Conservation (phyloP, 192 early-diverging fungal genomes). For the Coemansia pectinata region DNA sequence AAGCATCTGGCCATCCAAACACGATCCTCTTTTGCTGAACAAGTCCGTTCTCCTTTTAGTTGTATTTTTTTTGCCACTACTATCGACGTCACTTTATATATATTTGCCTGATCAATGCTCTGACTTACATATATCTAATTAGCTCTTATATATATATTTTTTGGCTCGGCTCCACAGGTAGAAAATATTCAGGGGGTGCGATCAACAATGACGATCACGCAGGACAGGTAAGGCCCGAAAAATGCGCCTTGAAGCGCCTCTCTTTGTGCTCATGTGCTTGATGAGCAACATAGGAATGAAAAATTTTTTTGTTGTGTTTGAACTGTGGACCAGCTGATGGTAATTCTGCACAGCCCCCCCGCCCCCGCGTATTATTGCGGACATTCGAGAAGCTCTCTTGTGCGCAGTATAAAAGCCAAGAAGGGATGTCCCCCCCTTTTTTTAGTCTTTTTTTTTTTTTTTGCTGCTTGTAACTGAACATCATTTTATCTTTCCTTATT, state of each 20-base stretch:
- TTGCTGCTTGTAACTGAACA: background rate
- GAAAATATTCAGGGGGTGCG: background rate
- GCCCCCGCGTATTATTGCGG: background rate
- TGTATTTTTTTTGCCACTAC: background rate
- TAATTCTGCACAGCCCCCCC: background rate
- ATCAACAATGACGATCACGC: conserved; percentile 36
- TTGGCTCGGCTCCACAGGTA: conserved; percentile 1
- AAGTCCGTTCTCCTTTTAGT: background rate
- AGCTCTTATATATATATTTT: background rate
- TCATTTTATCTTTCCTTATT: background rate
- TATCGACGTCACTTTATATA: background rate
- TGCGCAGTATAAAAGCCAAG: background rate
- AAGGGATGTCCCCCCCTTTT: background rate
- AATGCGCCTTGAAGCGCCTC: conserved; percentile 20
- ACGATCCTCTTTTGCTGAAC: background rate
- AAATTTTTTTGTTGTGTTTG: background rate
- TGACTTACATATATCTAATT: background rate
- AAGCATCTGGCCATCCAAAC: background rate
- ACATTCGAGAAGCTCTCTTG: background rate
- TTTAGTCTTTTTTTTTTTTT: background rate
- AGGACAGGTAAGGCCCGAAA: conserved; percentile 52
- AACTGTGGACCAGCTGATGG: background rate
- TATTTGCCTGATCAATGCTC: background rate
- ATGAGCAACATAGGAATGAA: background rate
- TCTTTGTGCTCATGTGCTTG: background rate